Base-by-base conservation (phyloP, 2,329 filamentous ascomycete genomes). In the Monilinia polystroma region DNA sequence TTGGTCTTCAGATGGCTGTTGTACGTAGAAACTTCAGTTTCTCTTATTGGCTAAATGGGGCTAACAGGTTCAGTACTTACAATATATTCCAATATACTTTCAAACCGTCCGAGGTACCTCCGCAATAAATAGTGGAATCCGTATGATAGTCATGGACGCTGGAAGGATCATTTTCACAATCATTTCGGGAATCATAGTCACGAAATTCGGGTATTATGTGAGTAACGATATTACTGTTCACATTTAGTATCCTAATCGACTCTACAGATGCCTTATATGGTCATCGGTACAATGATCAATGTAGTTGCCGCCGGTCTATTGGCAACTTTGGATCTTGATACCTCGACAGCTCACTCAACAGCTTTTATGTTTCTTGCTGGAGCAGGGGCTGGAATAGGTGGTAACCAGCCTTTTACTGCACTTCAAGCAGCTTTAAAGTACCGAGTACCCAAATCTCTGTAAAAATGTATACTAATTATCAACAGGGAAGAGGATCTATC, bases 291-390 rank as follows among this genome's bases (percentile, higher is more conserved):
- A 10, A 32, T 32, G 2, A 32, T 60, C 7, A 45, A 11, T 11
- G 26, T 32, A 5, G 32, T 60, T 5, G 41, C 38, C n/a, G 38
- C 38, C 4, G 26, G n/a, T 8, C 11, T 60, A 2, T 12, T 60
- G 26, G 35, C 41, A 49, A 26, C 18, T 11, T 12, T 60, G 20
- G 16, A 49, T 35, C 18, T 49, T 32, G 41, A 60, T 60, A 60
- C 57, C n/a, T 45, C 57, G n/a, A 60, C 57, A 12, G 57, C 57
- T 45, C 26, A n/a, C 26, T 60, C 38, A n/a, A 49, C 57, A n/a
- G 26, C 38, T 32, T 45, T 60, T 43, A 43, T 60, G n/a, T 45
- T 60, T 32, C 38, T 60, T 45, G 38, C 38, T 14, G 57, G 57
- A 49, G 35, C 26, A 14, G 57, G 57, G 4, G 38, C 38, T 7